Base-by-base conservation (phyloP, 495 filamentous ascomycete genomes). In the Talaromyces adpressus region DNA sequence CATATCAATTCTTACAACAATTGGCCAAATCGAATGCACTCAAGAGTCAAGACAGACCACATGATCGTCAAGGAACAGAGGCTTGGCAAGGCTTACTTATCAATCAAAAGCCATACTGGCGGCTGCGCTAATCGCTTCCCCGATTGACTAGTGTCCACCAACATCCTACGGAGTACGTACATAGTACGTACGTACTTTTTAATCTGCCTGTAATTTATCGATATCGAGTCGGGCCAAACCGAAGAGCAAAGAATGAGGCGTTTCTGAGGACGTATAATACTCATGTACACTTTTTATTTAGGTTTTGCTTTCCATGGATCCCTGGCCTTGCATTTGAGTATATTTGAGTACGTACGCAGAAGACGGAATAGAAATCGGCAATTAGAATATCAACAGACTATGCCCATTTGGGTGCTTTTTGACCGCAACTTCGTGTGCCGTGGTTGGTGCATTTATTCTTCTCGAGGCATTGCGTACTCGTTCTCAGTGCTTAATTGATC, bases 111-210 rank as follows among this genome's bases (percentile, higher is more conserved):
- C 27, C 29, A 16, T 22, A 8, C 20, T 56, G 4, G 52, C 52
- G 52, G 52, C 52, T 56, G 52, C 52, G 52, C 52, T 56, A 56
- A 56, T 56, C 27, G 52, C 18, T 56, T 56, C 52, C 52, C 52
- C 52, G 52, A 54, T 54, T 12, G 22, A 54, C 22, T 54, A 54
- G 52, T 52, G 49, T 23, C 47, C 47, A 20, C 1, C 14, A n/a
- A 8, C 9, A 30, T n/a, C n/a, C n/a, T n/a, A n/a, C n/a, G n/a
- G n/a, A n/a, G n/a, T n/a, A n/a, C n/a, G n/a, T n/a, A n/a, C n/a
- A n/a, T n/a, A n/a, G n/a, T 30, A 30, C 29, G 0, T 30, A 0
- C 29, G 3, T 29, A 29, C 27, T 2, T 29, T 3, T 6, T 5
- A 30, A 30, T 30, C 7, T 30, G 29, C 29, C 29, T 6, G 29